These are phyloP conservation scores for Hymenoscyphus fructigenus DNA, from an alignment of 2,329 filamentous ascomycete genomes.

Conservation along the genomic window DNA sequence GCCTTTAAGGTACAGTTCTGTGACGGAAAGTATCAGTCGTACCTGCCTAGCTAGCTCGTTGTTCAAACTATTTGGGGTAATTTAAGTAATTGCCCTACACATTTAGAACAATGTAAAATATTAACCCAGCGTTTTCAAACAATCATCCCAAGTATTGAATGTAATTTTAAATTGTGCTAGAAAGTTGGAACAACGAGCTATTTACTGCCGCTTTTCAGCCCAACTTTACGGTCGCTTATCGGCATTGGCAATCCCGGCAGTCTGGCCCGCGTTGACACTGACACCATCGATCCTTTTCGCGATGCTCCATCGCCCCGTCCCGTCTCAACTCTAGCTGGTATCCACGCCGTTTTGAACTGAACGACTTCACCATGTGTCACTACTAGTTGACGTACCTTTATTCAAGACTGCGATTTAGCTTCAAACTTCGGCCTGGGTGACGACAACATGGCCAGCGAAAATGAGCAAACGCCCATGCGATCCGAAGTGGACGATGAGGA, in stretches of 20 bases:
- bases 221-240: background rate
- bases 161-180: too few relatives aligned
- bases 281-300: background rate
- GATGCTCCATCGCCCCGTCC: background rate
- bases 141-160: too few relatives aligned
- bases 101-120: too few relatives aligned
- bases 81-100: too few relatives aligned
- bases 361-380: background rate
- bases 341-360: background rate
- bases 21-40: too few relatives aligned
- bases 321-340: background rate
- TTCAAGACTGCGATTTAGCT: background rate
- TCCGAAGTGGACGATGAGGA: constrained; percentile 18
- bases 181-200: too few relatives aligned
- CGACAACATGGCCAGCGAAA: constrained; percentile 18
- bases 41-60: too few relatives aligned
- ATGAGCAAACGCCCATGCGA: constrained; percentile 25
- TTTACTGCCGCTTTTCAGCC: too few relatives aligned
- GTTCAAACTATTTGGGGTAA: too few relatives aligned
- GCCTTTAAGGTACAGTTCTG: too few relatives aligned
- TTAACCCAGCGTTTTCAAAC: too few relatives aligned
- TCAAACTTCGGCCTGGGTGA: background rate
- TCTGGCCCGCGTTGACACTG: background rate
- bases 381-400: background rate
- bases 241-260: background rate